Evolutionary conservation across 768 basidiomycete species (phyloP).

Genomic region (Pleurotus cornucopiae): DNA sequence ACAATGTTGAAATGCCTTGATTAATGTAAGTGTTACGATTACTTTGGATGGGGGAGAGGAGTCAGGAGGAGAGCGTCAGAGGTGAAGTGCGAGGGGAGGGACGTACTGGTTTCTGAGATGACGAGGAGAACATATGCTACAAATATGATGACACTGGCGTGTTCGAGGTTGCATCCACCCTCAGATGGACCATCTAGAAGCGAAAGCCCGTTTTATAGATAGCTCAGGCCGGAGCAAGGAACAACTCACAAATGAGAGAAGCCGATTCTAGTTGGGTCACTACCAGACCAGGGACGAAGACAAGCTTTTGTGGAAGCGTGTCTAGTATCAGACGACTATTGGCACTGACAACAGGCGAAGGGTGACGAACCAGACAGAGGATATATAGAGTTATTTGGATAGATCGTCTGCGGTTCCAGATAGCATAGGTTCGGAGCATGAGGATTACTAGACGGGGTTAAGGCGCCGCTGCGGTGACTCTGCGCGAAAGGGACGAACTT

Average conservation of each 20-base stretch:
- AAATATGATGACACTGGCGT: slow-evolving; percentile 32
- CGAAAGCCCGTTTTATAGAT: neutral
- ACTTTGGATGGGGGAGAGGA: slow-evolving; percentile 17
- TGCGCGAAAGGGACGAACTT: slow-evolving; percentile 16
- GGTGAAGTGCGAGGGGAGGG: neutral
- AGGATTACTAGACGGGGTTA: slow-evolving; percentile 26
- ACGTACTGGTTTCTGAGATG: slow-evolving; percentile 35
- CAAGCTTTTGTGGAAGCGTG: slow-evolving; percentile 16
- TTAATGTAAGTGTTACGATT: slow-evolving; percentile 31
- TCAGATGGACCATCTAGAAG: slow-evolving; percentile 15
- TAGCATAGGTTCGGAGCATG: slow-evolving; percentile 39
- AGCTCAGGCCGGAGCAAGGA: too few relatives aligned
- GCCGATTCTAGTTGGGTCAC: slow-evolving; percentile 28
- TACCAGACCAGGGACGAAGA: slow-evolving; percentile 25
- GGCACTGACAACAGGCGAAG: neutral
- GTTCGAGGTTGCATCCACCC: slow-evolving; percentile 26
- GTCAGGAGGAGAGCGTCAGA: too few relatives aligned
- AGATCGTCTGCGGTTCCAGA: slow-evolving; percentile 34
- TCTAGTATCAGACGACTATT: too few relatives aligned
- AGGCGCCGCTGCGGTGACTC: too few relatives aligned
- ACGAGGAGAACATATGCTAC: slow-evolving; percentile 33
- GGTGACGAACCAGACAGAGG: slow-evolving; percentile 9
- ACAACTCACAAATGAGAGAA: slow-evolving; percentile 28
- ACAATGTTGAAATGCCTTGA: slow-evolving; percentile 35
- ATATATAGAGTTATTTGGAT: slow-evolving; percentile 26